Evolutionary conservation across 2,329 filamentous ascomycete species (phyloP).

Genomic region (Penicillium expansum): DNA sequence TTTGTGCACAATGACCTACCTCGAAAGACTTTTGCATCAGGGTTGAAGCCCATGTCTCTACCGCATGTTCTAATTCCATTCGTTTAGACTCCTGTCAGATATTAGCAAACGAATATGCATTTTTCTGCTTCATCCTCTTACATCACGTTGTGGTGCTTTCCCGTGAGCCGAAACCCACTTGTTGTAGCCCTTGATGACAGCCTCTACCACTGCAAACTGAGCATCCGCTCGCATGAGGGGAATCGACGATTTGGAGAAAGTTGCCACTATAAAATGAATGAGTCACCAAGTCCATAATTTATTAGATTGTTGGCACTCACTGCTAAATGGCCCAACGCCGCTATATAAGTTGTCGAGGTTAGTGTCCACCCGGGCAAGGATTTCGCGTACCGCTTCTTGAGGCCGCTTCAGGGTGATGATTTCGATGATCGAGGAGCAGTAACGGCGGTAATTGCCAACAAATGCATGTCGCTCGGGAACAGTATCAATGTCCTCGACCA

Average conservation of each 20-base stretch:
- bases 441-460: constrained; percentile 89
- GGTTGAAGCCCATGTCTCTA: constrained; percentile 43
- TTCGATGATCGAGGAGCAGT: constrained; percentile 84
- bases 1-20: constrained; percentile 18
- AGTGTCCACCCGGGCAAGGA: constrained; percentile 74
- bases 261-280: constrained; percentile 28
- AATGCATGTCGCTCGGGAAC: constrained; percentile 92
- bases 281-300: neutral
- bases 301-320: constrained; percentile 44
- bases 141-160: constrained; percentile 51
- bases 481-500: constrained; percentile 93
- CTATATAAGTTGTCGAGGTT: constrained; percentile 74
- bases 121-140: constrained; percentile 21
- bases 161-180: constrained; percentile 67
- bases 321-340: constrained; percentile 63
- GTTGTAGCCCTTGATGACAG: constrained; percentile 81
- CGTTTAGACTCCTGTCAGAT: constrained; percentile 37
- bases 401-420: constrained; percentile 77
- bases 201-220: constrained; percentile 84
- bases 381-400: constrained; percentile 80
- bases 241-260: constrained; percentile 42
- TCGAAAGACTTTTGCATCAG: constrained; percentile 43
- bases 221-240: constrained; percentile 71
- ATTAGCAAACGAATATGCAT: constrained; percentile 6
- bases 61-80: constrained; percentile 36